Percentiles rank a stretch among this genome's conserved stretches.
Conservation (phyloP, 257 asterid species). For the Solanum arcanum region DNA sequence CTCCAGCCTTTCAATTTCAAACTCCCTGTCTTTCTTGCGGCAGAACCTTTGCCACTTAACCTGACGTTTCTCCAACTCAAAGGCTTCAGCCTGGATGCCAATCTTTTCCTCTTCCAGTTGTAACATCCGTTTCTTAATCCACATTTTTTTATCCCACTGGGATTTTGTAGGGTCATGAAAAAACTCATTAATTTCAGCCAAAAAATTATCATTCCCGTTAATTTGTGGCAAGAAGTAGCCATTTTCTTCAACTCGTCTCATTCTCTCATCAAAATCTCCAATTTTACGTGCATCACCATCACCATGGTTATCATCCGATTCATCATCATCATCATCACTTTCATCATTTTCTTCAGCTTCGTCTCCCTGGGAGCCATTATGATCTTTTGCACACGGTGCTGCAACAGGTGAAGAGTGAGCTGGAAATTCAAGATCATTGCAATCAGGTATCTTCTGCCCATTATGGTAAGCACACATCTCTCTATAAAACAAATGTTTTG, state of each 20-base stretch:
- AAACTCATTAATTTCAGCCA: conserved; percentile 15
- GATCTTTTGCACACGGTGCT: conserved; percentile 6
- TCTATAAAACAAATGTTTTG: conserved; percentile 45
- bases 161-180: conserved; percentile 19
- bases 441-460: conserved; percentile 29
- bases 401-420: conserved; percentile 7
- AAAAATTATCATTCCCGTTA: neutral
- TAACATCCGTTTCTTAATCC: conserved; percentile 26
- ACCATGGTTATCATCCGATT: conserved; percentile 8
- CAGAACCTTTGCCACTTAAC: conserved; percentile 28
- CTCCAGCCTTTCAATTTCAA: conserved; percentile 23
- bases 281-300: neutral
- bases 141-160: conserved; percentile 12
- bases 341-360: conserved; percentile 19
- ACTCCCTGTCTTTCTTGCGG: conserved; percentile 22
- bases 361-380: conserved; percentile 2
- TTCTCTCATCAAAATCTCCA: neutral
- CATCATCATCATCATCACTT: conserved; percentile 7
- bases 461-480: conserved; percentile 63
- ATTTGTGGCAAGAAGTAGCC: neutral
- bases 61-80: conserved; percentile 18
- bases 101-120: conserved; percentile 25
- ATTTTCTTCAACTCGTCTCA: neutral
- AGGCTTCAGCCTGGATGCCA: conserved; percentile 22
- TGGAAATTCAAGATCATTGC: conserved; percentile 16